Base-by-base conservation (phyloP, 2,329 filamentous ascomycete species). In the Nothomitra cinnamomea region DNA sequence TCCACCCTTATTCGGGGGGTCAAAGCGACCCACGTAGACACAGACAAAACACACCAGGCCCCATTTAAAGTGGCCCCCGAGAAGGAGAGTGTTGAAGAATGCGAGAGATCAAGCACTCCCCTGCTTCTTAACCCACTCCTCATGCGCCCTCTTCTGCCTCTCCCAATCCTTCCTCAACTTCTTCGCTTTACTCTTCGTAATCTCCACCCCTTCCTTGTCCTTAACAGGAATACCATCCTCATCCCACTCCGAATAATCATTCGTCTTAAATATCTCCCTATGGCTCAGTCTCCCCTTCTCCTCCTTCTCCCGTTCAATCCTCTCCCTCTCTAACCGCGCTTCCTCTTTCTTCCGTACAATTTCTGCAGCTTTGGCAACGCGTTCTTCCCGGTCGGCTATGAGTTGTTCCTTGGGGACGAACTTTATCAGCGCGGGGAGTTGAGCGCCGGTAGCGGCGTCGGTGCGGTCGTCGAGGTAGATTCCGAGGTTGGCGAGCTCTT, bases 131-230 rank as follows among this genome's bases (percentile, higher is more conserved):
- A 67, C 54, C 65, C 70, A 84, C 57, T 82, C 79, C 58, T 89
- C 83, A 65, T 32, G 28, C 28, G 10, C 28, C 28, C 10, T 32
- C 10, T 10, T 32, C 28, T 32, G 28, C 45, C 58, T 58, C 53
- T 67, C 54, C 65, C 70, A 84, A 57, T 82, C 79, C 58, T 89
- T 82, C 65, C 89, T 82, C 55, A 78, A 66, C 75, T 90, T 94
- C 74, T 88, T 92, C 71, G 95, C 90, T 64, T 75, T 81, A 56
- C 77, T 84, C 73, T 95, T 95, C 3, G 85, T 77, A 38, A 95
- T 74, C 60, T 94, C 87, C 56, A 79, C 81, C 0, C 87, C 88
- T 32, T 85, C 80, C 57, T 79, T 80, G 64, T 88, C 79, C 68
- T 81, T 85, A 0, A 77, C 84, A 1, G 90, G 89, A 57, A 95